Evolutionary conservation across 331 rosid genomes (phyloP).

Genomic region (Quercus lobata): DNA sequence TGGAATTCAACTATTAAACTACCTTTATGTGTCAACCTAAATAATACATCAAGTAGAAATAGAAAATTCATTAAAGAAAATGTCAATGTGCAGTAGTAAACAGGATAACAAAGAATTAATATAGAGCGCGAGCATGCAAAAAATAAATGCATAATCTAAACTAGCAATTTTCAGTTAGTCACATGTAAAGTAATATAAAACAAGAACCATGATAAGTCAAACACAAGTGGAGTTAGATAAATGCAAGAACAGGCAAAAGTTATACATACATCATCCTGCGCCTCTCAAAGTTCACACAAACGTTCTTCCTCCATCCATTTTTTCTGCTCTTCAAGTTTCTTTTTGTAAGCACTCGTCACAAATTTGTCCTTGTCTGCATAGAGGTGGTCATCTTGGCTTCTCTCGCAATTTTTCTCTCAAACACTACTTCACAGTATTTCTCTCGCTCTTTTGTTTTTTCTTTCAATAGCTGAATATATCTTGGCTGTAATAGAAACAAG

Average conservation of each 20-base stretch:
- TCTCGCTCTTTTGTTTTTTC: too few species aligned
- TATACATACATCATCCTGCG: slow-evolving; percentile 73
- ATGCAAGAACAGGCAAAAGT: background rate
- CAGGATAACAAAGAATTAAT: background rate
- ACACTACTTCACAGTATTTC: too few species aligned
- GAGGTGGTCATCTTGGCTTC: too few species aligned
- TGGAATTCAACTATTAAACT: background rate
- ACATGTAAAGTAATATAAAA: slow-evolving; percentile 4
- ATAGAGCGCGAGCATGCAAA: background rate
- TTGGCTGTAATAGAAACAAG: too few species aligned
- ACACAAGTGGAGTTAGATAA: background rate
- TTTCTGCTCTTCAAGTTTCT: too few species aligned
- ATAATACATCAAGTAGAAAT: background rate
- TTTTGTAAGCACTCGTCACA: too few species aligned
- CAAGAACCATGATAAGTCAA: background rate
- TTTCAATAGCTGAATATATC: too few species aligned
- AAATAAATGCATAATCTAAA: background rate
- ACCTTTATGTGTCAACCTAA: background rate
- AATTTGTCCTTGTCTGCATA: too few species aligned
- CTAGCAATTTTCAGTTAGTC: slow-evolving; percentile 6
- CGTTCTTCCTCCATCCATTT: slow-evolving; percentile 62
- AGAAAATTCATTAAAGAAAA: background rate
- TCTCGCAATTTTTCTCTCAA: too few species aligned
- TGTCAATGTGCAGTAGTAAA: background rate
- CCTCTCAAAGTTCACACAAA: slow-evolving; percentile 66